Evolutionary conservation across 768 basidiomycete genomes (phyloP), one percentile per base, ranked within the genome.

Genomic region (Mycena vulgaris): DNA sequence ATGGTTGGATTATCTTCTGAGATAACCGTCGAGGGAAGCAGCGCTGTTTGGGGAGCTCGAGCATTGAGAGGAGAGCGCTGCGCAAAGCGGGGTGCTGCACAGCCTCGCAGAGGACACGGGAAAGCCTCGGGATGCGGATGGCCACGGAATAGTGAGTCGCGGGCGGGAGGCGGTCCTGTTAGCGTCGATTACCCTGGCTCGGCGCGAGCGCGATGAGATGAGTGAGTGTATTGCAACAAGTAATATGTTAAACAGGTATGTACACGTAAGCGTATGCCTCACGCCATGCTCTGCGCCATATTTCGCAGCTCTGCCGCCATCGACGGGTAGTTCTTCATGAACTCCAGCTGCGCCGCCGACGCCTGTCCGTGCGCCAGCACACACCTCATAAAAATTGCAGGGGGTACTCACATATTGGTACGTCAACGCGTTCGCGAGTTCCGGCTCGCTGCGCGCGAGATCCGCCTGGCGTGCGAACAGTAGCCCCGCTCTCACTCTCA

Each of bases 381-480:
- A 23, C 61, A 51, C 31, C 58, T 14, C 23, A 48, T 28, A n/a
- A n/a, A 30, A 35, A 25, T 69, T 25, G 61, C 40, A 57, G 59
- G 35, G 14, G 35, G n/a, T 5, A 85, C 91, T 75, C 76, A 93
- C 93, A 81, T 89, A 94, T 84, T 92, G 88, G 78, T 92, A 95
- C 11, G 92, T 93, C 80, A 95, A 79, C 45, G 92, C 91, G 75
- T 89, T 89, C 14, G 90, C 84, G 69, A 99, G 84, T 86, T 99
- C 97, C 0, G 90, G 90, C 81, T 98, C 96, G 31, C 93, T 97
- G 82, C 97, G 86, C 27, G 96, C 95, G 69, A 98, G 86, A 78
- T 95, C 89, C 0, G 91, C 90, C 79, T 95, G 94, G 78, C 89
- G 88, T 78, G 90, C 88, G 75, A 99, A 98, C 90, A 95, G n/a